These are phyloP conservation scores for Heliamphora exappendiculata DNA, from an alignment of 148 eudicot species.

Conservation along the genomic window DNA sequence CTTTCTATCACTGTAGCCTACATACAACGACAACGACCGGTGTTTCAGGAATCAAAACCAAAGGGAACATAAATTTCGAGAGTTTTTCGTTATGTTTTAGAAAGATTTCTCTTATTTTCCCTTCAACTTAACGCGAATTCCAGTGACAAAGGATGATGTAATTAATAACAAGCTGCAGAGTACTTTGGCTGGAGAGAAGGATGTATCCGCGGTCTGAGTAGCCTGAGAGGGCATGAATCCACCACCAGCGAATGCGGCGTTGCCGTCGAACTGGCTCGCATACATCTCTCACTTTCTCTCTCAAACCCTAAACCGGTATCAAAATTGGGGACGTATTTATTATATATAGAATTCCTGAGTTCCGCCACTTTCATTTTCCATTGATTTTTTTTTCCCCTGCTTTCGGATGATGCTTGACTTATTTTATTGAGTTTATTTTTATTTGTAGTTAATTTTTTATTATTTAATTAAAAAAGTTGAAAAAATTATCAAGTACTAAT, in stretches of 20 bases:
- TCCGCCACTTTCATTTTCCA: no score
- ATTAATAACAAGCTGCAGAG: background rate
- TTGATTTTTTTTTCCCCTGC: no score
- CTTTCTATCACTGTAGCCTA: background rate
- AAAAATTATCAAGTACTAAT: no score
- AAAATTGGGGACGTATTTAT: background rate
- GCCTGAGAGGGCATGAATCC: constrained; percentile 83
- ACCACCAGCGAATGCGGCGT: constrained; percentile 64
- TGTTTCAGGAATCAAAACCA: background rate
- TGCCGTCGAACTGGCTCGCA: constrained; percentile 50
- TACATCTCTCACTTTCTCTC: constrained; percentile 5
- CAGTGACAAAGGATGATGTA: background rate
- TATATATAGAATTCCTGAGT: no score
- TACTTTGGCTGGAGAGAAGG: constrained; percentile 51
- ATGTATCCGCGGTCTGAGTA: constrained; percentile 55
- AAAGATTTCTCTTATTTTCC: background rate
- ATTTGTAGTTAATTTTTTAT: no score
- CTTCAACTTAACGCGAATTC: background rate
- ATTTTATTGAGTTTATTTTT: no score
- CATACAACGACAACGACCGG: no score
- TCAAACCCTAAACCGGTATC: background rate
- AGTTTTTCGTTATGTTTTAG: background rate
- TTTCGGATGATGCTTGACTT: no score
- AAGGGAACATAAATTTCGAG: background rate
- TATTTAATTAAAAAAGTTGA: no score